Evolutionary conservation across 1,284 basidiomycete genomes (phyloP), one percentile per base, ranked within the genome.

Genomic region (Wallemia ichthyophaga): DNA sequence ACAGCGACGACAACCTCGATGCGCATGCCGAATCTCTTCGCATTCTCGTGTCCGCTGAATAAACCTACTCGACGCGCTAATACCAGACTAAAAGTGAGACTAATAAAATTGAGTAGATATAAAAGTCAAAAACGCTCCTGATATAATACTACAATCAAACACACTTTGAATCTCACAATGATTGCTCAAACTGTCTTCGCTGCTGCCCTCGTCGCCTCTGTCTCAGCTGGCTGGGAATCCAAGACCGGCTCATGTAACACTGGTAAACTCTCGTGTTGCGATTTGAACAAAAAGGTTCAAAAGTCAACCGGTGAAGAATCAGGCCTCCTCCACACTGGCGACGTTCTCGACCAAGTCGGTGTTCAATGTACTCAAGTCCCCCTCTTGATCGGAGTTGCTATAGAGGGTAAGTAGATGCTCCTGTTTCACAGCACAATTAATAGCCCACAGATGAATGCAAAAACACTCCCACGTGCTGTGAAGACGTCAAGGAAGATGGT

Each of bases 1-100:
- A 91, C 82, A 27, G 88, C 73, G 19, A 89, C 79, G 54, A 92
- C 75, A 67, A 79, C 88, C 71, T 98, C 92, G 65, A 94, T 89
- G 1, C 92, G 80, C 64, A 96, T 87, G 1, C 92, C 92, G 67
- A 83, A 98, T 61, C 77, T 73, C 2, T 89, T 91, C 65, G n/a
- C n/a, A n/a, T n/a, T n/a, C n/a, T n/a, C n/a, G n/a, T n/a, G n/a
- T n/a, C n/a, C n/a, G n/a, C n/a, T n/a, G n/a, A n/a, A n/a, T n/a
- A n/a, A n/a, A n/a, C n/a, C n/a, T n/a, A n/a, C n/a, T n/a, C n/a
- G n/a, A n/a, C n/a, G n/a, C n/a, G n/a, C n/a, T n/a, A n/a, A n/a
- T n/a, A n/a, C n/a, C n/a, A 31, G 7, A 31, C 28, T 31, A 31
- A 31, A 31, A 31, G 7, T 7, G 7, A 17, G 28, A 31, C 28